Conservation (phyloP, 176 grass and related monocot genomes). For the Miscanthus lutarioriparius region DNA sequence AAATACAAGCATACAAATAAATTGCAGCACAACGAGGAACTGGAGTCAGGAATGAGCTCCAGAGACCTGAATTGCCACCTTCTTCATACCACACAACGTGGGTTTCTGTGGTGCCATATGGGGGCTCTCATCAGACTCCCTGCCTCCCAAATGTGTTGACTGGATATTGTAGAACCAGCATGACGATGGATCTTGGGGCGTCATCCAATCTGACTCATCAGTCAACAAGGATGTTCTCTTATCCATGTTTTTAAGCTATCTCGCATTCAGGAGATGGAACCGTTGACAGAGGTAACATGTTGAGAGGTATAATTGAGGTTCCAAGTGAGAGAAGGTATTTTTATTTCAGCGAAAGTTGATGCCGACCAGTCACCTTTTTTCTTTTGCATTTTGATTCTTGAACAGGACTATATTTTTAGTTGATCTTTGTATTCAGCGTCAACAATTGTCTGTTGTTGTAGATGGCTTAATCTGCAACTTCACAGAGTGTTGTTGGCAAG, state of each 20-base stretch:
- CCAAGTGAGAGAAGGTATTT: not conserved
- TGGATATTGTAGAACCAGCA: conserved; percentile 73
- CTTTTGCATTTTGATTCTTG: not conserved
- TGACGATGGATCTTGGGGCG: conserved; percentile 62
- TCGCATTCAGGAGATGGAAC: conserved; percentile 71
- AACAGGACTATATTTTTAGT: conserved; percentile 49
- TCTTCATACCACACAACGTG: no score
- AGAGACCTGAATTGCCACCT: no score
- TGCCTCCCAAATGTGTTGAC: conserved; percentile 56
- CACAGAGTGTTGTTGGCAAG: no score
- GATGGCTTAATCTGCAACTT: no score
- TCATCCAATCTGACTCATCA: not conserved
- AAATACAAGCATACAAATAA: no score
- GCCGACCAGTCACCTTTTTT: conserved; percentile 6
- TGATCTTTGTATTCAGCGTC: no score
- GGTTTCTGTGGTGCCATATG: no score
- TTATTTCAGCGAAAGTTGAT: not conserved
- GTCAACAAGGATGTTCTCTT: conserved; percentile 47
- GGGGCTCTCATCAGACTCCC: not conserved
- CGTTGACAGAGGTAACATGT: conserved; percentile 51
- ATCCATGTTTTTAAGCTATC: conserved; percentile 58
- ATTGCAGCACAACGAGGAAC: no score
- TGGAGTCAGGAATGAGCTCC: no score
- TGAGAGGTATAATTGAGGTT: conserved; percentile 46
- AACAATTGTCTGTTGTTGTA: no score